phyloP scores from a whole-genome alignment of 2,329 filamentous ascomycete species.

The Calycina herbarum region DNA sequence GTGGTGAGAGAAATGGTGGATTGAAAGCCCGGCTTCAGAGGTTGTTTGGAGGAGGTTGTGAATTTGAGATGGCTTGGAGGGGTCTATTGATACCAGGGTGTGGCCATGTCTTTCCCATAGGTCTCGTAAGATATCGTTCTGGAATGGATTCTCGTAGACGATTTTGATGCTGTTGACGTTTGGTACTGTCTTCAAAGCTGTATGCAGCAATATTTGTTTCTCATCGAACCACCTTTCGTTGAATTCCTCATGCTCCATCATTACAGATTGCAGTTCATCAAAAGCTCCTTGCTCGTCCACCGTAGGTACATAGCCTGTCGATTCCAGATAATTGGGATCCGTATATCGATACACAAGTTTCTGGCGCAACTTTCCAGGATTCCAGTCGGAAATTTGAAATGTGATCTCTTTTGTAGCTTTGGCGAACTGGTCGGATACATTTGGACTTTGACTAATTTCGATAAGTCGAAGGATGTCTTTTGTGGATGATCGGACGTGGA shows the following conservation, averaged over 20 bases:
- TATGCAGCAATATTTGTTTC: neutral
- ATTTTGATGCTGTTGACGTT: conserved; percentile 1
- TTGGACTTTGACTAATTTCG: neutral
- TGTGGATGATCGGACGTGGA: neutral
- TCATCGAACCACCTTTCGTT: neutral
- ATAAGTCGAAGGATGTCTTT: neutral
- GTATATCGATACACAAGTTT: neutral
- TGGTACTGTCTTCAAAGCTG: neutral
- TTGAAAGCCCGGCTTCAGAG: neutral
- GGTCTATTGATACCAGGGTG: neutral
- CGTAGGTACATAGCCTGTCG: neutral
- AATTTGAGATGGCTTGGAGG: neutral
- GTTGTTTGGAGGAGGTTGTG: neutral
- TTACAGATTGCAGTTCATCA: neutral
- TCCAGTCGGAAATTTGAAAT: neutral
- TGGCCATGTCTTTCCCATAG: conserved; percentile 2
- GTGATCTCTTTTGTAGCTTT: neutral
- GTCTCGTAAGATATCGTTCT: neutral
- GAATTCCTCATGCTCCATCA: neutral
- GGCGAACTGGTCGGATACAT: neutral
- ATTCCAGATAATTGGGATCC: neutral
- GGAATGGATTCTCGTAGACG: neutral
- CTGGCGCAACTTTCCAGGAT: neutral
- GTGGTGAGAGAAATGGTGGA: neutral
- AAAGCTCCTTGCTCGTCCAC: neutral